Percentiles rank a stretch among this genome's conserved stretches.
Evolutionary conservation across 2,329 filamentous ascomycete genomes (phyloP).

Genomic region (Tolypocladium amazonense): DNA sequence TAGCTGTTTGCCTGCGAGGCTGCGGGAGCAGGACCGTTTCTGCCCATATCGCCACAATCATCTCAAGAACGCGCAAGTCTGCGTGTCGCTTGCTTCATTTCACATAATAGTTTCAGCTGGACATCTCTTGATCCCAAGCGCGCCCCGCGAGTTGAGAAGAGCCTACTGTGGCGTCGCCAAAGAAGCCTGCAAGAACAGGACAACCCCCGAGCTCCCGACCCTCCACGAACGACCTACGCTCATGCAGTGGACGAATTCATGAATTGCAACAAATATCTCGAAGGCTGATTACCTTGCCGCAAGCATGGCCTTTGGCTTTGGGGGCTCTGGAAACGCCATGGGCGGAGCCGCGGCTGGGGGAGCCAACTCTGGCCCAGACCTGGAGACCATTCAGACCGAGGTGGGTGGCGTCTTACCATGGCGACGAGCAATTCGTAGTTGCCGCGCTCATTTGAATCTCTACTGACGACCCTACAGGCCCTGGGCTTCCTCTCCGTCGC

Average conservation of each 20-base stretch:
- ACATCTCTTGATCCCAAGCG: neutral
- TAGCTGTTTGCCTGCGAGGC: neutral
- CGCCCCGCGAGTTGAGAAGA: neutral
- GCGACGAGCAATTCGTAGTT: neutral
- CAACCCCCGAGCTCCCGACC: neutral
- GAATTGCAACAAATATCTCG: conserved; percentile 13
- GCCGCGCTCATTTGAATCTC: conserved; percentile 1
- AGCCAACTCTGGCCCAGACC: conserved; percentile 45
- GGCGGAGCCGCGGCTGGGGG: conserved; percentile 26
- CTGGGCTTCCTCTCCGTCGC: conserved; percentile 74
- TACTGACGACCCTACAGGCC: conserved; percentile 29
- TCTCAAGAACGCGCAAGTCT: neutral
- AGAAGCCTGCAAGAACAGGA: neutral
- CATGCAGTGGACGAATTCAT: conserved; percentile 7
- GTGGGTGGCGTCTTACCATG: conserved; percentile 30
- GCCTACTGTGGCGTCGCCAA: neutral
- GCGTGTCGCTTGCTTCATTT: neutral
- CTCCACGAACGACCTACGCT: neutral
- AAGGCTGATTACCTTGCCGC: conserved; percentile 24
- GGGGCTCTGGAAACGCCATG: conserved; percentile 32
- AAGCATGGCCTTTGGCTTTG: conserved; percentile 57
- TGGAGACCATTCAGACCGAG: conserved; percentile 75
- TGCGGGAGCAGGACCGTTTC: neutral
- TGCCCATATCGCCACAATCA: neutral
- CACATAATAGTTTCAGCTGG: neutral